Base-by-base conservation (phyloP, 148 eudicot genomes). In the Chenopodium album region DNA sequence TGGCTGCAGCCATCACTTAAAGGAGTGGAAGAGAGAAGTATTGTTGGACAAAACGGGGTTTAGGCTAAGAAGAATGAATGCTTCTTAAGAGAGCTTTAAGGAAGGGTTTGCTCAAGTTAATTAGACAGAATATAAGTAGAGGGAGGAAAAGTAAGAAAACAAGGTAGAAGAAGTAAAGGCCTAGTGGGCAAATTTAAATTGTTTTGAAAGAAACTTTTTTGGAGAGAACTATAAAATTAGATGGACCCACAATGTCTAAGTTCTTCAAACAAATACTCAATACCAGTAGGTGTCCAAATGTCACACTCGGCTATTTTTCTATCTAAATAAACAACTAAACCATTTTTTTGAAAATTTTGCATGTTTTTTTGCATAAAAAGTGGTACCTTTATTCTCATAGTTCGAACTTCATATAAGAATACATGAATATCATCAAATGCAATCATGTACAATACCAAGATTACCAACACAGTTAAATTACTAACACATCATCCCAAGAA, bases 41-140 rank as follows among this genome's bases (percentile, higher is more conserved):
- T 9, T 54, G 1, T 71, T 72, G 59, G 60, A 37, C 59, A 22
- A 66, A 2, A 50, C 0, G 54, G 71, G 77, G 56, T 76, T 23
- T 48, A 48, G 54, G 66, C 20, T 29, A 20, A 78, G 65, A 26
- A 41, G 56, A 79, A 28, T 34, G 46, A 32, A 71, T 48, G 81
- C 75, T 84, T 71, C 73, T 64, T 81, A 70, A 73, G 80, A 76
- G 79, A 68, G 20, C 2, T 47, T 41, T 50, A 69, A 74, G 74
- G 67, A 31, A 32, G 68, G 41, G 74, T 54, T 37, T 64, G 67
- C 78, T 48, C 71, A 66, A 71, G 86, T 64, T 70, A 46, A 52
- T 64, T 13, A 73, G 83, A 56, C 76, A 78, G 31, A 64, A 81
- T 68, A 84, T 77, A 83, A 10, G 84, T 81, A 81, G 84, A 60